Conservation (phyloP, 106 monocot species). For the Cymbidium sinense region DNA sequence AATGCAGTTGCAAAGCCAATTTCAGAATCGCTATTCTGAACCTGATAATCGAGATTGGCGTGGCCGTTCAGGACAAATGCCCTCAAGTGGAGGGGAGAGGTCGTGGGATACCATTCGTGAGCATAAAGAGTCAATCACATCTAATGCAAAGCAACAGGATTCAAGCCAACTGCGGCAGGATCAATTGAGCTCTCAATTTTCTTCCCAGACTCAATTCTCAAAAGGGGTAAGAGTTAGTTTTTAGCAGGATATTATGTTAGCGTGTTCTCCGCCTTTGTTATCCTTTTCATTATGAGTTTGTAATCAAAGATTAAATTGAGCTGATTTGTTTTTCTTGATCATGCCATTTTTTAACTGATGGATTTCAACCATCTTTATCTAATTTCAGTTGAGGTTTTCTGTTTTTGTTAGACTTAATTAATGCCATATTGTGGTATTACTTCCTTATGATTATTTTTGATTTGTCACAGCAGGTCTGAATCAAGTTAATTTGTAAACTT, state of each 20-base stretch:
- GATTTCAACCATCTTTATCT: neutral
- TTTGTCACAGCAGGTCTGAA: neutral
- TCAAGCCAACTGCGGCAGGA: conserved; percentile 19
- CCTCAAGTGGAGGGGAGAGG: conserved; percentile 48
- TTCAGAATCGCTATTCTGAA: conserved; percentile 50
- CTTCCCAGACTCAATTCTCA: conserved; percentile 24
- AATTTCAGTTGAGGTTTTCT: neutral
- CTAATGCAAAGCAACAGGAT: conserved; percentile 22
- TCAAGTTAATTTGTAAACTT: neutral
- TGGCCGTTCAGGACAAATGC: conserved; percentile 28
- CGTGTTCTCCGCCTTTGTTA: neutral
- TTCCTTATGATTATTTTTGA: neutral
- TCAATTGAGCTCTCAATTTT: conserved; percentile 22
- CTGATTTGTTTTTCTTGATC: neutral
- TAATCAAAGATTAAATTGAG: neutral
- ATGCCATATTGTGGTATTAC: neutral
- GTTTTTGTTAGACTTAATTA: neutral
- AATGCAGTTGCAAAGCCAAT: conserved; percentile 26
- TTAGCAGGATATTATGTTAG: neutral
- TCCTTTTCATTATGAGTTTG: neutral
- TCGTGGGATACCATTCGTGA: conserved; percentile 64
- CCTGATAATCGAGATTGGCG: conserved; percentile 84
- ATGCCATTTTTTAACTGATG: neutral
- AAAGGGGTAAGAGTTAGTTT: conserved; percentile 32
- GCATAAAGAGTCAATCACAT: conserved; percentile 31